phyloP scores from a whole-genome alignment of 176 grass and related monocot species.

The Zoysia pacifica region DNA sequence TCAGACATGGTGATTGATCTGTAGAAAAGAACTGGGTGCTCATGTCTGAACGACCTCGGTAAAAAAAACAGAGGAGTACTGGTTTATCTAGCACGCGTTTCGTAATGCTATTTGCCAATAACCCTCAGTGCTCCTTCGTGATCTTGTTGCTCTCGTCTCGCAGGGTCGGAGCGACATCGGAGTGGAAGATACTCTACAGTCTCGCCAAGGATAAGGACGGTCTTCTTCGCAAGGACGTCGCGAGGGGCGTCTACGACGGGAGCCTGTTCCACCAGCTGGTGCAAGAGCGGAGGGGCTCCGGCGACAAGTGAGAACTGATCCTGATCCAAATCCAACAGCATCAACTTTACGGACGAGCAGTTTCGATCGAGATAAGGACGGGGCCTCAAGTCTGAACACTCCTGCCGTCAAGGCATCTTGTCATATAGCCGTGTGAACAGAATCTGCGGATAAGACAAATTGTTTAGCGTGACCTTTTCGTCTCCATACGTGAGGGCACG shows the following conservation, averaged over 20 bases:
- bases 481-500: not conserved
- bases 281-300: conserved; percentile 33
- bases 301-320: conserved; percentile 21
- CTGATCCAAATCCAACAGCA: not conserved
- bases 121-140: not conserved
- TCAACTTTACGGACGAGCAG: not conserved
- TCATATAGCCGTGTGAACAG: conserved; percentile 12
- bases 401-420: not conserved
- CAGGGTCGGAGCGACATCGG: conserved; percentile 49
- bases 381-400: not conserved
- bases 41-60: too few relatives aligned
- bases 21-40: too few relatives aligned
- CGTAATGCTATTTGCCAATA: not conserved
- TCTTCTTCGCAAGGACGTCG: conserved; percentile 65
- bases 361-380: not conserved
- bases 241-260: conserved; percentile 64
- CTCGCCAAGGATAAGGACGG: conserved; percentile 80
- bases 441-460: conserved; percentile 30
- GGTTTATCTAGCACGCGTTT: too few relatives aligned
- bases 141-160: not conserved
- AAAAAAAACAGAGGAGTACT: too few relatives aligned
- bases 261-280: conserved; percentile 61
- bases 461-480: not conserved
- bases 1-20: too few relatives aligned
- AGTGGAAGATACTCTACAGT: conserved; percentile 65